Evolutionary conservation across 2,329 filamentous ascomycete genomes (phyloP).

Genomic region (Emmonsiellopsis sp.): DNA sequence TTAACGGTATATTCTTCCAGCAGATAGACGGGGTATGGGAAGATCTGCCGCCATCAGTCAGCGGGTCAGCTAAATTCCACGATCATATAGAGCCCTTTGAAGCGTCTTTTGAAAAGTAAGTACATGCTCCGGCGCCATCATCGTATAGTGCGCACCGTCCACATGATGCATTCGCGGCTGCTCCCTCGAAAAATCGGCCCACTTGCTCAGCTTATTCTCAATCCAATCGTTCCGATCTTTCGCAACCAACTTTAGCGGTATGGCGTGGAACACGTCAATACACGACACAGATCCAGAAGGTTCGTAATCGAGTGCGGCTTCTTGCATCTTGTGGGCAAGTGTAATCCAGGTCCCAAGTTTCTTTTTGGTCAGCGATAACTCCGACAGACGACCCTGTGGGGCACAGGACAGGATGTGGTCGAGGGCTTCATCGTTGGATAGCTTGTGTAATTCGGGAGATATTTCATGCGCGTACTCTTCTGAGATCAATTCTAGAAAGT

Average conservation of each 20-base stretch:
- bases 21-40: background rate
- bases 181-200: conserved; percentile 24
- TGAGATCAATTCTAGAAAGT: conserved; percentile 30
- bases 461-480: conserved; percentile 18
- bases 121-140: conserved; percentile 31
- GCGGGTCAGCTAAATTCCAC: background rate
- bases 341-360: conserved; percentile 22
- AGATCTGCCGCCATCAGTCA: background rate
- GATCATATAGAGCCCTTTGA: conserved; percentile 1
- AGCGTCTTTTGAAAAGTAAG: conserved; percentile 21
- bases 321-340: conserved; percentile 28
- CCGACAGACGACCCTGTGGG: conserved; percentile 15
- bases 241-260: conserved; percentile 23
- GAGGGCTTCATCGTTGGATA: conserved; percentile 9
- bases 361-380: conserved; percentile 21
- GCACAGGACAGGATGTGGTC: conserved; percentile 3
- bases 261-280: conserved; percentile 37
- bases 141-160: conserved; percentile 31
- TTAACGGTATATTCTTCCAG: background rate
- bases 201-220: conserved; percentile 19
- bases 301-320: conserved; percentile 35
- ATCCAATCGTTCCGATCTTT: conserved; percentile 11
- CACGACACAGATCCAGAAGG: conserved; percentile 26
- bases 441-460: conserved; percentile 2
- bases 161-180: conserved; percentile 25